These are phyloP conservation scores for Aureobasidium sp. DNA, from an alignment of 2,329 filamentous ascomycete genomes.

Conservation along the genomic window DNA sequence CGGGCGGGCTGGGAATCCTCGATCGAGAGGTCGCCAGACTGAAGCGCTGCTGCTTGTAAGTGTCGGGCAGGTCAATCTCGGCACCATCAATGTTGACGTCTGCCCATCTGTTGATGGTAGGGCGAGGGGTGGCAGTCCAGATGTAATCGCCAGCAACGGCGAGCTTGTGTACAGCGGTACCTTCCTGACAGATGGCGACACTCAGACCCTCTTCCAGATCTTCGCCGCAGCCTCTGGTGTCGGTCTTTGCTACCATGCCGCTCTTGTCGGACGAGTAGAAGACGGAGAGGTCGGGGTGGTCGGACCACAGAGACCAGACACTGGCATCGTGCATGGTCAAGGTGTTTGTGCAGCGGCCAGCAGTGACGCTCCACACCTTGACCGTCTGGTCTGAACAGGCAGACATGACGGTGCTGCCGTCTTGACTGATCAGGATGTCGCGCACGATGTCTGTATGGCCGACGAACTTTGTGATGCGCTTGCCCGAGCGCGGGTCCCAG, in stretches of 20 bases:
- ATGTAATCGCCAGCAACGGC: conserved; percentile 62
- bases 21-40: conserved; percentile 38
- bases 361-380: conserved; percentile 95
- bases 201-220: conserved; percentile 84
- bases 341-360: conserved; percentile 93
- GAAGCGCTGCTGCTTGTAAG: conserved; percentile 40
- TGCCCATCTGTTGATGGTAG: conserved; percentile 85
- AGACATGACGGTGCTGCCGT: conserved; percentile 85
- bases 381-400: conserved; percentile 94
- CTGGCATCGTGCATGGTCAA: conserved; percentile 99
- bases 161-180: conserved; percentile 66
- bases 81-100: conserved; percentile 71
- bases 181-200: conserved; percentile 84
- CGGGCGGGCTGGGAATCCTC: conserved; percentile 29
- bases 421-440: conserved; percentile 79
- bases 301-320: conserved; percentile 91
- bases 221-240: conserved; percentile 60
- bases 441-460: conserved; percentile 94
- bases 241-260: conserved; percentile 91
- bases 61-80: conserved; percentile 52
- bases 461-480: conserved; percentile 90
- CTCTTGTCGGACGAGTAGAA: conserved; percentile 95
- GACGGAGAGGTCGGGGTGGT: conserved; percentile 72
- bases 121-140: conserved; percentile 84
- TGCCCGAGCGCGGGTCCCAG: conserved; percentile 84